Conservation (phyloP, 176 grass and related monocot genomes). For the Saccharum officinarum region DNA sequence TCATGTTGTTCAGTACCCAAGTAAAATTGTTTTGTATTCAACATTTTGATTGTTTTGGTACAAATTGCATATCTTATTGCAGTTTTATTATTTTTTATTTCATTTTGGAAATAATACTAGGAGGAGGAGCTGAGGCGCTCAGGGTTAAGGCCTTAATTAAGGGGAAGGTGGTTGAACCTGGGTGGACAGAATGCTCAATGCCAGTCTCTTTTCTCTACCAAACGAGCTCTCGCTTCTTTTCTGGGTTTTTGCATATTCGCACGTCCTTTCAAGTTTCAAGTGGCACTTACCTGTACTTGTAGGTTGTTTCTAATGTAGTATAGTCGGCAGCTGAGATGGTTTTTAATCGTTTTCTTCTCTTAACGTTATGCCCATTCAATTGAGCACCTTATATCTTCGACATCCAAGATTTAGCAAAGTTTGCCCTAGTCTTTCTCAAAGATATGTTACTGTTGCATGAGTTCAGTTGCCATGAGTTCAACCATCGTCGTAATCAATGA, state of each 20-base stretch:
- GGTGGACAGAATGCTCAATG: neutral
- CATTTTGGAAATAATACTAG: neutral
- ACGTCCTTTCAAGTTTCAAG: too few species aligned
- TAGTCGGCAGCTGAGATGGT: too few species aligned
- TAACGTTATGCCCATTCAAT: too few species aligned
- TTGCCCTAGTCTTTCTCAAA: too few species aligned
- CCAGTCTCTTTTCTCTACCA: neutral
- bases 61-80: neutral
- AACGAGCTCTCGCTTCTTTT: too few species aligned
- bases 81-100: neutral
- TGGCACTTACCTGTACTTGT: too few species aligned
- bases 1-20: neutral
- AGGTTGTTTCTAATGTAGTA: too few species aligned
- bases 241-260: too few species aligned
- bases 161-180: neutral
- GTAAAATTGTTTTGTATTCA: neutral
- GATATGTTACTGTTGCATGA: too few species aligned
- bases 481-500: neutral
- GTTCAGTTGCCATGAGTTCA: neutral
- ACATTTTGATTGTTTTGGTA: neutral
- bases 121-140: neutral
- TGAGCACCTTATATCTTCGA: too few species aligned
- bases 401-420: too few species aligned
- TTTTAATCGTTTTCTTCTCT: too few species aligned
- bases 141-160: neutral